phyloP scores from a whole-genome alignment of 257 asterid genomes.

The Rauvolfia tetraphylla region DNA sequence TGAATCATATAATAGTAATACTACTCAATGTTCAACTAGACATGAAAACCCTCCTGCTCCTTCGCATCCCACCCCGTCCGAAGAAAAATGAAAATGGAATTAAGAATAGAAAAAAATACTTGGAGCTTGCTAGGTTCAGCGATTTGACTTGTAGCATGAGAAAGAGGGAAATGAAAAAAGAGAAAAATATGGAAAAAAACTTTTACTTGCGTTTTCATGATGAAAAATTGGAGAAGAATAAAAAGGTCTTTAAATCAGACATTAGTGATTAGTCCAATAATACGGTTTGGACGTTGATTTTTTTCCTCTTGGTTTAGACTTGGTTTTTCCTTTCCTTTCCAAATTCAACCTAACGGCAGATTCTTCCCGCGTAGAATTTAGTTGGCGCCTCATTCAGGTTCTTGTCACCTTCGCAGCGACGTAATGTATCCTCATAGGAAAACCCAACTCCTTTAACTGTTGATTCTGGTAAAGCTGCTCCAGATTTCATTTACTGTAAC shows the following conservation, averaged over 20 bases:
- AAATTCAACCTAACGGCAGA: not conserved
- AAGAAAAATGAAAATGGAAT: no score
- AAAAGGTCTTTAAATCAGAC: no score
- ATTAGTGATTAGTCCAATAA: no score
- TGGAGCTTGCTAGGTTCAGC: not conserved
- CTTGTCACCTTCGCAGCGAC: not conserved
- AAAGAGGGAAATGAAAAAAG: not conserved
- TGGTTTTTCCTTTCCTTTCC: not conserved
- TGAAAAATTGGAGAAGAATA: no score
- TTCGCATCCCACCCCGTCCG: no score
- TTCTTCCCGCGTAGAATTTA: slow-evolving; percentile 1
- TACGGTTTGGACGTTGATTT: no score
- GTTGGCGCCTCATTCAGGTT: not conserved
- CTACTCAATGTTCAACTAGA: not conserved
- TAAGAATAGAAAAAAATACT: no score
- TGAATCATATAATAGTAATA: not conserved
- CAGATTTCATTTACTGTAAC: not conserved
- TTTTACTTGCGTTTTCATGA: no score
- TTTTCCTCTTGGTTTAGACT: not conserved
- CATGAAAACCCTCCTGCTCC: no score
- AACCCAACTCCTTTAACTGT: not conserved
- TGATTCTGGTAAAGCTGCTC: not conserved
- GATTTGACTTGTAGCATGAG: not conserved
- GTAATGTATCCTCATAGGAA: not conserved
- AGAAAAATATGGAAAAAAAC: no score